Conservation (phyloP, 768 basidiomycete species). For the Gymnopilus junonius region DNA sequence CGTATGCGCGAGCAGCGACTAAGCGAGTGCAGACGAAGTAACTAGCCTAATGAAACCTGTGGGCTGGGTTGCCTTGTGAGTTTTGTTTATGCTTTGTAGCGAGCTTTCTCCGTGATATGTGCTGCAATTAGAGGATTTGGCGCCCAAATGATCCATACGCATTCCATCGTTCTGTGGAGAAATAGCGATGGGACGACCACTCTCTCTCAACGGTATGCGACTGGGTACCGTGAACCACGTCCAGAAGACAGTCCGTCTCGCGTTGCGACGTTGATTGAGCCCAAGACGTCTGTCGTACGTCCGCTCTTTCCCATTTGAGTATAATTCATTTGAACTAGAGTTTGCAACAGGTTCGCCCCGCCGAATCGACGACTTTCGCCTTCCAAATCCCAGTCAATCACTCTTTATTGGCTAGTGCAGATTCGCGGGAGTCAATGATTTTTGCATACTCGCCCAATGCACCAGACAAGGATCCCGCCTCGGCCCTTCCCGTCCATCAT, state of each 20-base stretch:
- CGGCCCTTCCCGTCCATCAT: slow-evolving; percentile 31
- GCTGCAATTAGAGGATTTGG: slow-evolving; percentile 50
- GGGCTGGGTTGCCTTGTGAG: slow-evolving; percentile 61
- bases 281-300: slow-evolving; percentile 38
- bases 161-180: slow-evolving; percentile 61
- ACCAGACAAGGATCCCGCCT: slow-evolving; percentile 27
- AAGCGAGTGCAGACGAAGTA: slow-evolving; percentile 43
- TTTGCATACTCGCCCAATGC: slow-evolving; percentile 43
- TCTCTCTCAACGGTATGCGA: slow-evolving; percentile 60
- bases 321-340: not conserved
- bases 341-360: slow-evolving; percentile 21
- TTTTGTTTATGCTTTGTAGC: not conserved
- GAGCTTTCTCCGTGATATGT: slow-evolving; percentile 5
- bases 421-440: slow-evolving; percentile 37
- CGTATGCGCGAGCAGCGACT: not conserved
- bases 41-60: slow-evolving; percentile 41
- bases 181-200: slow-evolving; percentile 56
- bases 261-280: slow-evolving; percentile 42
- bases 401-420: slow-evolving; percentile 29
- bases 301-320: slow-evolving; percentile 6
- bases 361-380: slow-evolving; percentile 39
- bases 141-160: slow-evolving; percentile 47
- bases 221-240: slow-evolving; percentile 50
- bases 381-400: slow-evolving; percentile 48
- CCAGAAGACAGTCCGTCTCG: slow-evolving; percentile 49